phyloP scores from a whole-genome alignment of 2,329 filamentous ascomycete species.

The Fusarium beomiforme region DNA sequence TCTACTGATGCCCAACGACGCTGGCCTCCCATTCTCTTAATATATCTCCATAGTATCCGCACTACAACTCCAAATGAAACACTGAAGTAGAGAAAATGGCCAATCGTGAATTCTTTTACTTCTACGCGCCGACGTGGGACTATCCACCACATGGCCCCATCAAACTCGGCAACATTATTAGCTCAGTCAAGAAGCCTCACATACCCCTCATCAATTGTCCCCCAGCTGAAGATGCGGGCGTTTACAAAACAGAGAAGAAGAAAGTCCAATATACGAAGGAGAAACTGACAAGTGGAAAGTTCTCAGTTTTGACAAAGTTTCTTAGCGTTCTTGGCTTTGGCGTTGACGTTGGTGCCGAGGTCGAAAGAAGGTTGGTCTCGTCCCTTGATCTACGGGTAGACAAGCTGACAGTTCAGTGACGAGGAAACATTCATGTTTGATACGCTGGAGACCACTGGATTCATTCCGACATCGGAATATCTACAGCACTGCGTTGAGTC shows the following conservation, averaged over 20 bases:
- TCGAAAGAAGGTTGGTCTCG: background rate
- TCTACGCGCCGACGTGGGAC: slow-evolving; percentile 8
- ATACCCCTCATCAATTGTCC: background rate
- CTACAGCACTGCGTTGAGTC: slow-evolving; percentile 5
- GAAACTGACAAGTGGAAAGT: background rate
- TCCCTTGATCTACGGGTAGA: too few relatives aligned
- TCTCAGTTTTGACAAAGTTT: slow-evolving; percentile 12
- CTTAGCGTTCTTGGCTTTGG: slow-evolving; percentile 1
- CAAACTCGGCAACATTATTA: slow-evolving; percentile 22
- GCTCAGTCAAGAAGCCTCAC: slow-evolving; percentile 18
- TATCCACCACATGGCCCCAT: slow-evolving; percentile 5
- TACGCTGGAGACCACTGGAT: slow-evolving; percentile 6
- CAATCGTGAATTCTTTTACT: slow-evolving; percentile 5
- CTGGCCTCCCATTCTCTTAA: background rate
- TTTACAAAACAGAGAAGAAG: background rate
- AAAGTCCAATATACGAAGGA: slow-evolving; percentile 8
- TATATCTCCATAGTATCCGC: background rate
- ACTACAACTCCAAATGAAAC: background rate
- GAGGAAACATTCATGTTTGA: slow-evolving; percentile 12
- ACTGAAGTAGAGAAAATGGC: too few relatives aligned
- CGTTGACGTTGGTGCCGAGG: slow-evolving; percentile 5
- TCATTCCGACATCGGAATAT: slow-evolving; percentile 3
- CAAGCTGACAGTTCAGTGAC: background rate
- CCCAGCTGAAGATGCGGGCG: background rate
- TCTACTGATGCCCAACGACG: background rate